Evolutionary conservation across 2,329 filamentous ascomycete genomes (phyloP).

Genomic region (Fusarium pininemorale): DNA sequence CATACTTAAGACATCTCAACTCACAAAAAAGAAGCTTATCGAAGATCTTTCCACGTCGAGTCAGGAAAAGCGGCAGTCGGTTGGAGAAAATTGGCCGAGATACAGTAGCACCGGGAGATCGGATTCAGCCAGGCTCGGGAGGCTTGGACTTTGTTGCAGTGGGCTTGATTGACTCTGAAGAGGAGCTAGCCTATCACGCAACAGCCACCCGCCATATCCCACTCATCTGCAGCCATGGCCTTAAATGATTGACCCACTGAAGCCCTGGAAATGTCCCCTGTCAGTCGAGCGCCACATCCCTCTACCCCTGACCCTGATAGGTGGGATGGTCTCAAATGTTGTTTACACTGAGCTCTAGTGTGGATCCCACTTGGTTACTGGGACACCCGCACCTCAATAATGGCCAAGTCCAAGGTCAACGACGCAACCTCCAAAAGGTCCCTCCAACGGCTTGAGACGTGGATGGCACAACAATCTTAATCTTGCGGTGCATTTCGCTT

Average conservation of each 20-base stretch:
- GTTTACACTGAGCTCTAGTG: slow-evolving; percentile 37
- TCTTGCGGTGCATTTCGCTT: slow-evolving; percentile 5
- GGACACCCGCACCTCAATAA: slow-evolving; percentile 33
- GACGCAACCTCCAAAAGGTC: slow-evolving; percentile 32
- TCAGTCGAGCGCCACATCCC: slow-evolving; percentile 28
- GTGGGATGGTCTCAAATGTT: slow-evolving; percentile 28
- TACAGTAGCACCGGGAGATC: slow-evolving; percentile 32
- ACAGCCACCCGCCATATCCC: slow-evolving; percentile 6
- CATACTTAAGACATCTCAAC: background rate
- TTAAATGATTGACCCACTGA: slow-evolving; percentile 9
- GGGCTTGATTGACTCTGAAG: slow-evolving; percentile 5
- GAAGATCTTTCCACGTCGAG: slow-evolving; percentile 13
- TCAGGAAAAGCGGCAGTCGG: background rate
- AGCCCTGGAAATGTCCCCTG: slow-evolving; percentile 24
- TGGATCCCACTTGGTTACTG: slow-evolving; percentile 38
- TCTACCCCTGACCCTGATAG: slow-evolving; percentile 32
- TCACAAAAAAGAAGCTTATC: slow-evolving; percentile 4
- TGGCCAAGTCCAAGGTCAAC: slow-evolving; percentile 4
- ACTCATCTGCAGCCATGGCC: slow-evolving; percentile 15
- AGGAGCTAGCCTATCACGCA: slow-evolving; percentile 11
- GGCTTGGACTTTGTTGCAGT: slow-evolving; percentile 15
- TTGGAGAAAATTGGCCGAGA: slow-evolving; percentile 29
- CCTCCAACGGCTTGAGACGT: slow-evolving; percentile 23
- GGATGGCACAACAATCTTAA: slow-evolving; percentile 28
- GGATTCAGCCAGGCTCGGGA: slow-evolving; percentile 26